Evolutionary conservation across 352 stramenopile genomes (phyloP).

Genomic region (Thalassiosira hispida): DNA sequence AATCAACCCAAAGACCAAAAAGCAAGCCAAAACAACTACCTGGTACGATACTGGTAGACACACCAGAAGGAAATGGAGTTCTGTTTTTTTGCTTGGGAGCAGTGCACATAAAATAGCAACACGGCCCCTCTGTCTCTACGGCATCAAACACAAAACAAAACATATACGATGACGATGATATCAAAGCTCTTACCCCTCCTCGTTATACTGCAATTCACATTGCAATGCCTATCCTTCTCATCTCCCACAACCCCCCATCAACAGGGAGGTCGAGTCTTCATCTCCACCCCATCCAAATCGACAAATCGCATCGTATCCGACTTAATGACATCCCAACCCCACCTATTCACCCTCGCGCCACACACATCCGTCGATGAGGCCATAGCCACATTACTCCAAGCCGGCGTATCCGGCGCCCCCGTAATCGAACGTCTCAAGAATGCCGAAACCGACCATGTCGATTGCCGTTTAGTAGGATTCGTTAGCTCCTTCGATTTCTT

Average conservation of each 20-base stretch:
- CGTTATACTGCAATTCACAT: slow-evolving; percentile 2
- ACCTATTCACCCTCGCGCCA: slow-evolving; percentile 41
- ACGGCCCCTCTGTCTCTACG: neutral
- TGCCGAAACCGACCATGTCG: slow-evolving; percentile 20
- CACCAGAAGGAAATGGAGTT: too few relatives aligned
- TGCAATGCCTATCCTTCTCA: slow-evolving; percentile 11
- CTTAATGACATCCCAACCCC: slow-evolving; percentile 39
- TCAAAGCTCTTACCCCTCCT: slow-evolving; percentile 6
- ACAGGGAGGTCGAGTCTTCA: slow-evolving; percentile 35
- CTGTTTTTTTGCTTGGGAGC: neutral
- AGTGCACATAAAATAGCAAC: slow-evolving; percentile 9
- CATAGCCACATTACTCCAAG: slow-evolving; percentile 29
- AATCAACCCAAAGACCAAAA: too few relatives aligned
- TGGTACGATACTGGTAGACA: too few relatives aligned
- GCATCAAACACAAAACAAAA: neutral
- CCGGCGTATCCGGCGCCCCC: slow-evolving; percentile 43
- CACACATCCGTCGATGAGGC: slow-evolving; percentile 49
- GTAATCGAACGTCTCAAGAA: slow-evolving; percentile 46
- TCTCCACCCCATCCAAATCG: slow-evolving; percentile 30
- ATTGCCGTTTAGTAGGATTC: slow-evolving; percentile 40
- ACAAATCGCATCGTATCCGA: slow-evolving; percentile 47
- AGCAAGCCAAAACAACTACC: too few relatives aligned
- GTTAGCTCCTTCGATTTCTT: slow-evolving; percentile 56
- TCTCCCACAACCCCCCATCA: neutral
- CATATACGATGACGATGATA: neutral